phyloP scores from a whole-genome alignment of 805 yeast species.

The Hagleromyces aurorensis region DNA sequence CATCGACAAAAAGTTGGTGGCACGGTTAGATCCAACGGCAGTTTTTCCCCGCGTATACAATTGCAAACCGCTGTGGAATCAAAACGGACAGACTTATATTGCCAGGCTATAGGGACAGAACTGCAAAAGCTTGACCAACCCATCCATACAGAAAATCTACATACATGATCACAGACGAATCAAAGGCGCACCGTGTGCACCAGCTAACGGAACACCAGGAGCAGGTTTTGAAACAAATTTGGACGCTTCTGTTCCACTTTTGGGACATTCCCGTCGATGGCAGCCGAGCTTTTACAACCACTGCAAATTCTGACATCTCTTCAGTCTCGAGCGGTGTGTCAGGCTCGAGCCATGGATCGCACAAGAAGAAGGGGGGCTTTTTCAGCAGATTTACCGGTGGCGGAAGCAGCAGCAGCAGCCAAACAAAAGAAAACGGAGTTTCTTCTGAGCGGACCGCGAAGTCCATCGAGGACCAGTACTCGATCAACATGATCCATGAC shows the following conservation, averaged over 20 bases:
- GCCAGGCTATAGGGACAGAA: neutral
- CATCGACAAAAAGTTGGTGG: no score
- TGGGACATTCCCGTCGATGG: slow-evolving; percentile 43
- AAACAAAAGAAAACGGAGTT: slow-evolving; percentile 4
- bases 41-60: no score
- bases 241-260: slow-evolving; percentile 56
- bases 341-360: no score
- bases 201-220: slow-evolving; percentile 52
- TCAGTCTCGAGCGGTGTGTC: no score
- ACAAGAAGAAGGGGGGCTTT: slow-evolving; percentile 23
- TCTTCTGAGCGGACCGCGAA: slow-evolving; percentile 7
- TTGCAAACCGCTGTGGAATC: no score
- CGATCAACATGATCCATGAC: slow-evolving; percentile 38
- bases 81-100: no score
- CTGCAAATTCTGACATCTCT: neutral
- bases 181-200: slow-evolving; percentile 36
- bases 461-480: slow-evolving; percentile 13
- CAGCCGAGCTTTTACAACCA: slow-evolving; percentile 13
- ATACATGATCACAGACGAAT: slow-evolving; percentile 8
- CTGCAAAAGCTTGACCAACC: neutral
- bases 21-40: no score
- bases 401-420: no score
- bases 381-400: slow-evolving; percentile 19
- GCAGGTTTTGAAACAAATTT: slow-evolving; percentile 54
- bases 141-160: slow-evolving; percentile 1